Conservation (phyloP, 164 flowering plant species). For the Vitis amurensis region DNA sequence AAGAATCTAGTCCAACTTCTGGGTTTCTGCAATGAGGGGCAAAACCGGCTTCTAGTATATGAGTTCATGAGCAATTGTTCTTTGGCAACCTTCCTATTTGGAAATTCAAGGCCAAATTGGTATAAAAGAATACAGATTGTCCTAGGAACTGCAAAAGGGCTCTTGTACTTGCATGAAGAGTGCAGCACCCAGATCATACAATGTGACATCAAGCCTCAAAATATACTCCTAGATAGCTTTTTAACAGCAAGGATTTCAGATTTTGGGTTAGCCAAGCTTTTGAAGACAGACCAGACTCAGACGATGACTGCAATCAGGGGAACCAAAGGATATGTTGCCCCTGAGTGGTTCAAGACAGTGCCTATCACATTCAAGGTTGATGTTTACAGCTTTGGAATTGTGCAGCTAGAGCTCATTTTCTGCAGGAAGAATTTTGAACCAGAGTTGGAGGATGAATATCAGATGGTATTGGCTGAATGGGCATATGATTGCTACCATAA, state of each 20-base stretch:
- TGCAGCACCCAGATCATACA: conserved; percentile 41
- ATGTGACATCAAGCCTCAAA: conserved; percentile 49
- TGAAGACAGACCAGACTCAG: conserved; percentile 22
- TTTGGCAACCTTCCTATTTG: conserved; percentile 27
- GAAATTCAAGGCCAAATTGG: conserved; percentile 30
- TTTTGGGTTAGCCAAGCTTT: conserved; percentile 39
- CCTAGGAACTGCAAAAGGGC: conserved; percentile 26
- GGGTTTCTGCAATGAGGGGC: conserved; percentile 36
- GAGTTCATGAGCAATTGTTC: conserved; percentile 36
- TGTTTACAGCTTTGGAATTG: conserved; percentile 36
- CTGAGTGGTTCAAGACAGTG: conserved; percentile 35
- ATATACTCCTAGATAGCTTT: conserved; percentile 34
- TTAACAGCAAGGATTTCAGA: conserved; percentile 32
- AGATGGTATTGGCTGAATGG: conserved; percentile 28
- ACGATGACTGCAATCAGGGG: conserved; percentile 34
- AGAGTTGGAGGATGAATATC: not conserved
- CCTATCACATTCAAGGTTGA: conserved; percentile 31
- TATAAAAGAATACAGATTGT: conserved; percentile 21
- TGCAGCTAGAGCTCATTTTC: conserved; percentile 31
- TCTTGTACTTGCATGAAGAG: conserved; percentile 36
- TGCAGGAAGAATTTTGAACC: conserved; percentile 21
- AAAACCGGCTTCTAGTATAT: conserved; percentile 31
- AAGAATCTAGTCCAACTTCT: conserved; percentile 33
- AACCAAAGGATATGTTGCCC: conserved; percentile 43
- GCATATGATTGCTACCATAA: conserved; percentile 31